Evolutionary conservation across 805 yeast genomes (phyloP).

Genomic region (Candida xiaguanensis): DNA sequence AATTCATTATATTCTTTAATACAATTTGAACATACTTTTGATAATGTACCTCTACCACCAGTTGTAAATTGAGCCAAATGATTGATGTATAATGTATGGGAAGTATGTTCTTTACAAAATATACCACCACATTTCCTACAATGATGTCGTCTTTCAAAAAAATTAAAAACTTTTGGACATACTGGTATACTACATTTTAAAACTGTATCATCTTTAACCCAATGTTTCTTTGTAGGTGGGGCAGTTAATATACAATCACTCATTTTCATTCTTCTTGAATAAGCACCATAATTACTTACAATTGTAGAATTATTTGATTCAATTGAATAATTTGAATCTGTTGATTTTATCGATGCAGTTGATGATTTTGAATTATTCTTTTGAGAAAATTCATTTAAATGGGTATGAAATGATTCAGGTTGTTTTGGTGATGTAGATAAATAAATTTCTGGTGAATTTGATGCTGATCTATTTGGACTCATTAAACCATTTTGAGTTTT

Average conservation of each 20-base stretch:
- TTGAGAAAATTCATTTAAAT: slow-evolving; percentile 5
- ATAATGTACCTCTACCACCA: slow-evolving; percentile 62
- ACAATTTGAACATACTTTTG: slow-evolving; percentile 70
- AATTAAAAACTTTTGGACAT: slow-evolving; percentile 68
- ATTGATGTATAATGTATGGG: slow-evolving; percentile 52
- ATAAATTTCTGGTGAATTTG: slow-evolving; percentile 10
- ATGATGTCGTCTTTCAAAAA: slow-evolving; percentile 77
- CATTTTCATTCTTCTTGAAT: background rate
- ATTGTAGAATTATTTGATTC: slow-evolving; percentile 20
- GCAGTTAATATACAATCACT: slow-evolving; percentile 21
- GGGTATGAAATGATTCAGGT: slow-evolving; percentile 2
- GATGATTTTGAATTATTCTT: slow-evolving; percentile 11
- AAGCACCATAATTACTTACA: slow-evolving; percentile 1
- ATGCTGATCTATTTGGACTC: slow-evolving; percentile 10
- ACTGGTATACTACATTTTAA: slow-evolving; percentile 51
- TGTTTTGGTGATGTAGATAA: slow-evolving; percentile 5
- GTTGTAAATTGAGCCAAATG: slow-evolving; percentile 61
- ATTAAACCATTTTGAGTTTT: slow-evolving; percentile 28
- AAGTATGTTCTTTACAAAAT: slow-evolving; percentile 67
- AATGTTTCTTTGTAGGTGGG: slow-evolving; percentile 59
- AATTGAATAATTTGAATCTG: slow-evolving; percentile 27
- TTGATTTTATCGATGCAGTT: slow-evolving; percentile 20
- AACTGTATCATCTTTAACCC: slow-evolving; percentile 71
- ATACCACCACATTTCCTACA: slow-evolving; percentile 84
- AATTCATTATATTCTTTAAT: slow-evolving; percentile 56